Conservation (phyloP, 176 grass and related monocot genomes). For the Lolium rigidum region DNA sequence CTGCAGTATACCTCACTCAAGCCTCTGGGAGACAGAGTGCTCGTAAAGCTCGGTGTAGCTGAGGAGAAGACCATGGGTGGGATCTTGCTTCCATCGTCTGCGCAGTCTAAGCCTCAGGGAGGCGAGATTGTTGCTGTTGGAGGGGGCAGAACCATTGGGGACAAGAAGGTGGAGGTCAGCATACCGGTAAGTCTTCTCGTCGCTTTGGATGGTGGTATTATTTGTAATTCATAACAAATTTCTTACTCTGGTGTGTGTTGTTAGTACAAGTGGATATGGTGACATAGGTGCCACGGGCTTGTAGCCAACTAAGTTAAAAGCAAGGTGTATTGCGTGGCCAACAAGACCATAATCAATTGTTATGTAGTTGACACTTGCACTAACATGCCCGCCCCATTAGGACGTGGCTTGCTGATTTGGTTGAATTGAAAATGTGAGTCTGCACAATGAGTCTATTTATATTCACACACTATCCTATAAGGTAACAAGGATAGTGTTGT, state of each 20-base stretch:
- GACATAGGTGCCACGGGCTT: background rate
- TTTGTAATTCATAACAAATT: background rate
- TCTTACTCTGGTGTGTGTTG: background rate
- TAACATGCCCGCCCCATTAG: background rate
- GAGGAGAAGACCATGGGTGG: slow-evolving; percentile 90
- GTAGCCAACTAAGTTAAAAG: background rate
- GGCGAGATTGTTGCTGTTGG: slow-evolving; percentile 86
- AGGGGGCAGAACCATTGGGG: slow-evolving; percentile 65
- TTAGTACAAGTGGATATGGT: background rate
- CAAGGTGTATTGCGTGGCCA: background rate
- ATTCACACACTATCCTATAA: background rate
- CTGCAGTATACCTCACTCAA: slow-evolving; percentile 85
- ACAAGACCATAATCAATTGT: background rate
- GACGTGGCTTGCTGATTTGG: background rate
- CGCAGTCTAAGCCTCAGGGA: slow-evolving; percentile 77
- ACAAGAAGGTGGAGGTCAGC: slow-evolving; percentile 72
- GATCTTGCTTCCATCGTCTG: slow-evolving; percentile 75
- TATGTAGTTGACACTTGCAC: background rate
- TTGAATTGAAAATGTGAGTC: background rate
- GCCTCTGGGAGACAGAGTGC: slow-evolving; percentile 80
- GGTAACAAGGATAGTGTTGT: background rate
- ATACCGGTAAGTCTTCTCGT: slow-evolving; percentile 57
- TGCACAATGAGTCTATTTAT: background rate
- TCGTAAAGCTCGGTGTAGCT: slow-evolving; percentile 67
- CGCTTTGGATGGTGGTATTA: background rate